These are phyloP conservation scores for Candida takata DNA, from an alignment of 805 yeast species.

Conservation along the genomic window DNA sequence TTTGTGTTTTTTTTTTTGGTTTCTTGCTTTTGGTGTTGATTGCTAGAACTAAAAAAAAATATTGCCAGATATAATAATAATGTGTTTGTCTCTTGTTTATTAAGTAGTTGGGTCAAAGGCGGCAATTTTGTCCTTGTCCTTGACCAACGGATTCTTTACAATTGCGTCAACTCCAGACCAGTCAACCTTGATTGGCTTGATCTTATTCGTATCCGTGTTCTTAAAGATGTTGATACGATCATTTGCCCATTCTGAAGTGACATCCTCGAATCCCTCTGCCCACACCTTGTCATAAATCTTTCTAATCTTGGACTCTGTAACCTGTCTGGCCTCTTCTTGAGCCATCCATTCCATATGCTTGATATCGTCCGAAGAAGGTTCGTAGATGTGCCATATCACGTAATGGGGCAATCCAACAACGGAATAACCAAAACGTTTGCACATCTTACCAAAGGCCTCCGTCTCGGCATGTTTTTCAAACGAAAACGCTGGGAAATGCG, in stretches of 20 bases:
- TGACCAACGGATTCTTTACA: slow-evolving; percentile 15
- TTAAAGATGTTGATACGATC: slow-evolving; percentile 70
- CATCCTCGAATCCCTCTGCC: slow-evolving; percentile 76
- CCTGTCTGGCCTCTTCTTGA: slow-evolving; percentile 61
- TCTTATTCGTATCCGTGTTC: slow-evolving; percentile 58
- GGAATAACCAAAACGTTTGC: slow-evolving; percentile 79
- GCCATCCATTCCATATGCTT: slow-evolving; percentile 90
- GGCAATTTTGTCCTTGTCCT: slow-evolving; percentile 24
- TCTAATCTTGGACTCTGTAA: slow-evolving; percentile 56
- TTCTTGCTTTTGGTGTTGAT: no score
- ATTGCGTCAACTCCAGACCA: slow-evolving; percentile 57
- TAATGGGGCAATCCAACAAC: slow-evolving; percentile 93
- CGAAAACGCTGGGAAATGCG: slow-evolving; percentile 95
- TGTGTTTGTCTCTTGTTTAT: no score
- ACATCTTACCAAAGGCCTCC: slow-evolving; percentile 92
- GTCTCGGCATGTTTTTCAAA: slow-evolving; percentile 97
- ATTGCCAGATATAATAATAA: no score
- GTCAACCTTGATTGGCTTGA: slow-evolving; percentile 51
- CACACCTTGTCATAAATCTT: slow-evolving; percentile 65
- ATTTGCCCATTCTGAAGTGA: slow-evolving; percentile 62
- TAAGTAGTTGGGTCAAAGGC: slow-evolving; percentile 23
- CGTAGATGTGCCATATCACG: slow-evolving; percentile 95
- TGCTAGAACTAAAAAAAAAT: no score
- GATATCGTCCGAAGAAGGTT: slow-evolving; percentile 89
- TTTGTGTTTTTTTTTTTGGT: no score